These are phyloP conservation scores for Arthrobotrys iridis DNA, from an alignment of 2,329 filamentous ascomycete species.

Conservation along the genomic window DNA sequence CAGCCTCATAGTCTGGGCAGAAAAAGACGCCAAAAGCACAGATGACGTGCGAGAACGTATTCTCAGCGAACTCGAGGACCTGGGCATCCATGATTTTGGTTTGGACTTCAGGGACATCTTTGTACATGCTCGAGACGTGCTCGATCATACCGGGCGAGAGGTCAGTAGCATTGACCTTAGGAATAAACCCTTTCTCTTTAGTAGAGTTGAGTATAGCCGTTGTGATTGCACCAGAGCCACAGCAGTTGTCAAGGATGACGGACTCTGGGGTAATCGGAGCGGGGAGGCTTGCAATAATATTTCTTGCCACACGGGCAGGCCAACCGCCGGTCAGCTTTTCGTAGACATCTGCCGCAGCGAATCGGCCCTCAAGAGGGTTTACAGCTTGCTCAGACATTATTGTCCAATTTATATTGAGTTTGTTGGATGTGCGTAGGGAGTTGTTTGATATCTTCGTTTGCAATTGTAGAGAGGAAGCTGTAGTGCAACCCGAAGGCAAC, in stretches of 20 bases:
- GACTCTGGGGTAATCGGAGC: constrained; percentile 23
- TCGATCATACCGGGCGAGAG: constrained; percentile 44
- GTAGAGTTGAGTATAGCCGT: constrained; percentile 32
- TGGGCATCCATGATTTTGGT: constrained; percentile 43
- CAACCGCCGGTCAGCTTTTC: constrained; percentile 48
- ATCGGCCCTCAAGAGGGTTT: not conserved
- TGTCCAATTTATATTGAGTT: not conserved
- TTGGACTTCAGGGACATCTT: constrained; percentile 21
- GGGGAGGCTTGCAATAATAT: not conserved
- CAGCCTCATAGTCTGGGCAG: constrained; percentile 43
- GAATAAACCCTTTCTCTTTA: constrained; percentile 11
- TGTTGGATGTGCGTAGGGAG: not conserved
- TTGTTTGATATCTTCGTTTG: not conserved
- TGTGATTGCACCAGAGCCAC: constrained; percentile 45
- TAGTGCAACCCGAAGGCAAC: too few species aligned
- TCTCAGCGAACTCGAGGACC: constrained; percentile 27
- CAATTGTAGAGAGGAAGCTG: too few species aligned
- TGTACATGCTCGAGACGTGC: constrained; percentile 6
- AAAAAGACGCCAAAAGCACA: constrained; percentile 49
- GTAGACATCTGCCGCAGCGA: constrained; percentile 36
- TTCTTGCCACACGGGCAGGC: constrained; percentile 40
- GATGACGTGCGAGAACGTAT: constrained; percentile 45
- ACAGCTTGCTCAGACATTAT: constrained; percentile 12
- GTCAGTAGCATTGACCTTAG: constrained; percentile 35
- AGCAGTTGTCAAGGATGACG: constrained; percentile 46